Base-by-base conservation (phyloP, 805 yeast species). In the Debaryomyces hansenii region DNA sequence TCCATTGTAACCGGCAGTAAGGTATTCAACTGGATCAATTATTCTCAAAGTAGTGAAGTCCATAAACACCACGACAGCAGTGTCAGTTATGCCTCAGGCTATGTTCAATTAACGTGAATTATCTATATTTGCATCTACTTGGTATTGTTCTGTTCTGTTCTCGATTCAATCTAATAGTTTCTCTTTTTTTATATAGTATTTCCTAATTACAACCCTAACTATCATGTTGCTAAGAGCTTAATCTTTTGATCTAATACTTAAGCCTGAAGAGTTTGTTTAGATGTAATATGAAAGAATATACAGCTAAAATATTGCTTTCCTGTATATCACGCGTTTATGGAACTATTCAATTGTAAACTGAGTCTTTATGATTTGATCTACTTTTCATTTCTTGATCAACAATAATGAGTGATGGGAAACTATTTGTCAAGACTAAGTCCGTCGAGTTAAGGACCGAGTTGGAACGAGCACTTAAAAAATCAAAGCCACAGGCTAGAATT, bases 61-160 rank as follows among this genome's bases (percentile, higher is more conserved):
- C 52, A 54, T 0, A 57, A 61, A 14, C 53, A 69, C 1, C 46
- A 56, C 24, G 96, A 90, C 37, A 83, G 87, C 51, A 87, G 96
- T 63, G 98, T 92, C n/a, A 87, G 96, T 48, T 92, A 92, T 64
- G 96, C 92, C 1, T 79, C 92, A 39, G 97, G 92, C 0, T 85
- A 79, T 58, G 85, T 50, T 14, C 44, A 39, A 27, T 29, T 51
- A 31, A 6, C 14, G 7, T 31, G 14, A 31, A 9, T 24, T 24
- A 24, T 9, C 7, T 24, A 9, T 11, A 32, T 24, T 31, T 39
- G 29, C 21, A 18, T 9, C 27, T 24, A 9, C 5, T 6, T 24
- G 27, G 4, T 24, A 24, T 24, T 6, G 27, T 6, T 9, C 27
- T 21, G 5, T 21, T 21, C 5, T 24, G 27, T 7, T 24, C 2